phyloP scores from a whole-genome alignment of 441 rosid species.

The Gossypium davidsonii region DNA sequence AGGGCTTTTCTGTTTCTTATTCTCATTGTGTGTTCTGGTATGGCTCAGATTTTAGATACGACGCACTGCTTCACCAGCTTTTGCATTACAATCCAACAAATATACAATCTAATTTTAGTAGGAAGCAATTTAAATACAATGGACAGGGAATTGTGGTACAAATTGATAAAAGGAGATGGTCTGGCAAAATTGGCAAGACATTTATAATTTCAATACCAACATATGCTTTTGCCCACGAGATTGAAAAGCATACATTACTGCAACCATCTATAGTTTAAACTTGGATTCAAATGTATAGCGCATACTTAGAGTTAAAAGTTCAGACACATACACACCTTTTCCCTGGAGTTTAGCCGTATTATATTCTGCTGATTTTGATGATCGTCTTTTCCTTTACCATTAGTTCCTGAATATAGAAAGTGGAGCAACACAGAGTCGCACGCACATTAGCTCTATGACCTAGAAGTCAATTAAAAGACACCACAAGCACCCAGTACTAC shows the following conservation, averaged over 20 bases:
- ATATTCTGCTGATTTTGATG: constrained; percentile 25
- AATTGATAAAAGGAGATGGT: neutral
- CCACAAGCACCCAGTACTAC: constrained; percentile 14
- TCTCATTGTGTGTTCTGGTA: neutral
- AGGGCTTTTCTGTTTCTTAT: neutral
- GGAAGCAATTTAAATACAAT: constrained; percentile 1
- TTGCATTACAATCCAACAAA: neutral
- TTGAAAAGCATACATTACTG: neutral
- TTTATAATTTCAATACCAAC: neutral
- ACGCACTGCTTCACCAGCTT: neutral
- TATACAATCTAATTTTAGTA: neutral
- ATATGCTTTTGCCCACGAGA: neutral
- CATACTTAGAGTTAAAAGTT: neutral
- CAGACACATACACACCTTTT: constrained; percentile 35
- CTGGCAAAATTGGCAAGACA: neutral
- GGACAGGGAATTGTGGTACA: neutral
- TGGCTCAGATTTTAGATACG: neutral
- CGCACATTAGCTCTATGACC: constrained; percentile 8
- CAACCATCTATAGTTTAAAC: constrained; percentile 5
- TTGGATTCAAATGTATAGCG: neutral
- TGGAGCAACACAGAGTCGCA: constrained; percentile 13
- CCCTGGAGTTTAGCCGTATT: constrained; percentile 20
- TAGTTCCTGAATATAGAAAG: constrained; percentile 38
- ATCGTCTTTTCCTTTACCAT: constrained; percentile 28
- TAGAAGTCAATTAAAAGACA: neutral